These are phyloP conservation scores for Eimeria zaria DNA, from an alignment of 169 alveolate species.

Conservation along the genomic window DNA sequence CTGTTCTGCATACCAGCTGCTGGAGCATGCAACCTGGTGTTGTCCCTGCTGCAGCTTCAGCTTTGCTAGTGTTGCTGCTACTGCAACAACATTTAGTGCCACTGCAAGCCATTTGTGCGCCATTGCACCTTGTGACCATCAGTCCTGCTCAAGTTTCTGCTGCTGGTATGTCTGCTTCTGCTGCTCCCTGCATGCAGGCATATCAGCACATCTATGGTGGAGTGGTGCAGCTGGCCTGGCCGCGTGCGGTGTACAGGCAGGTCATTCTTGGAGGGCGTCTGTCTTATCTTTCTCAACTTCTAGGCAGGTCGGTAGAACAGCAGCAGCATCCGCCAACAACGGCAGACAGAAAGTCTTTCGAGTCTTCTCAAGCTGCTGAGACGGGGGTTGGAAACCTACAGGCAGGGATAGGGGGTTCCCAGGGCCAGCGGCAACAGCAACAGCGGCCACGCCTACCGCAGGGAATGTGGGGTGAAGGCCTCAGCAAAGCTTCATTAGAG, in stretches of 20 bases:
- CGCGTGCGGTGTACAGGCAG: slow-evolving; percentile 81
- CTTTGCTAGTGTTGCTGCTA: background rate
- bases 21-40: background rate
- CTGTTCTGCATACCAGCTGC: background rate
- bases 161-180: slow-evolving; percentile 38
- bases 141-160: background rate
- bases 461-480: slow-evolving; percentile 70
- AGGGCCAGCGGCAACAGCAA: slow-evolving; percentile 10
- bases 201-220: slow-evolving; percentile 81
- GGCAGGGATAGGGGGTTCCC: background rate
- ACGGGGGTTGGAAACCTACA: background rate
- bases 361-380: background rate
- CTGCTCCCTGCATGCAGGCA: slow-evolving; percentile 39
- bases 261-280: slow-evolving; percentile 69
- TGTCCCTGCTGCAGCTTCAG: background rate
- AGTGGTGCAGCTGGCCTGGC: slow-evolving; percentile 82
- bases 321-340: background rate
- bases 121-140: background rate
- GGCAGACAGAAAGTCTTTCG: background rate
- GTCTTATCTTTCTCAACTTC: slow-evolving; percentile 70
- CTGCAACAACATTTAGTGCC: background rate
- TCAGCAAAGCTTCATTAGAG: slow-evolving; percentile 50
- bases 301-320: slow-evolving; percentile 35
- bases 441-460: slow-evolving; percentile 39
- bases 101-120: background rate